Evolutionary conservation across 768 basidiomycete genomes (phyloP).

Genomic region (Tricholoma sp.): DNA sequence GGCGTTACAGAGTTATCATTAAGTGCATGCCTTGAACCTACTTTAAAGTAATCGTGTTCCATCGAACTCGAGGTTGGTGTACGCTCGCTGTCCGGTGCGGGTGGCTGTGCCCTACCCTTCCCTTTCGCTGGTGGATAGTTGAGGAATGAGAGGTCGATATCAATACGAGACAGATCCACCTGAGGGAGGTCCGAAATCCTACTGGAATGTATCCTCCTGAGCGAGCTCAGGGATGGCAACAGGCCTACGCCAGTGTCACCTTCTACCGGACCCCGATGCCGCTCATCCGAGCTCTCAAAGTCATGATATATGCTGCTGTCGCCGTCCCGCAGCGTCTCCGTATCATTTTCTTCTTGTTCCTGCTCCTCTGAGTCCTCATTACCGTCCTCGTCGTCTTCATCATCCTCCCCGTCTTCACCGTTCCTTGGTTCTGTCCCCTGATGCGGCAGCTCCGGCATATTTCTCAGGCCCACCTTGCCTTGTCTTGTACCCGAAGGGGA

Average conservation of each 20-base stretch:
- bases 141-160: slow-evolving; percentile 32
- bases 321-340: background rate
- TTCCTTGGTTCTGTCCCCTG: slow-evolving; percentile 31
- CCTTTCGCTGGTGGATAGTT: slow-evolving; percentile 17
- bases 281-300: background rate
- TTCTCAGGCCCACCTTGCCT: slow-evolving; percentile 37
- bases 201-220: slow-evolving; percentile 11
- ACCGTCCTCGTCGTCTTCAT: slow-evolving; percentile 16
- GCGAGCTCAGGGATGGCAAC: background rate
- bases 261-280: background rate
- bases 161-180: slow-evolving; percentile 27
- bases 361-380: slow-evolving; percentile 10
- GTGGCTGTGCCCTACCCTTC: slow-evolving; percentile 15
- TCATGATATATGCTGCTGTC: background rate
- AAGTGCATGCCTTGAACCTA: background rate
- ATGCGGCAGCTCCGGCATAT: slow-evolving; percentile 49
- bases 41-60: slow-evolving; percentile 5
- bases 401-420: slow-evolving; percentile 27
- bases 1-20: background rate
- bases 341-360: slow-evolving; percentile 2
- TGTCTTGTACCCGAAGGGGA: slow-evolving; percentile 20
- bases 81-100: slow-evolving; percentile 2
- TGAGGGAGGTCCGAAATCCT: slow-evolving; percentile 17
- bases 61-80: slow-evolving; percentile 17
- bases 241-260: background rate